Percentiles rank a stretch among this genome's conserved stretches.
Conservation (phyloP, 1,284 basidiomycete species). For the Cystobasidium sp. region DNA sequence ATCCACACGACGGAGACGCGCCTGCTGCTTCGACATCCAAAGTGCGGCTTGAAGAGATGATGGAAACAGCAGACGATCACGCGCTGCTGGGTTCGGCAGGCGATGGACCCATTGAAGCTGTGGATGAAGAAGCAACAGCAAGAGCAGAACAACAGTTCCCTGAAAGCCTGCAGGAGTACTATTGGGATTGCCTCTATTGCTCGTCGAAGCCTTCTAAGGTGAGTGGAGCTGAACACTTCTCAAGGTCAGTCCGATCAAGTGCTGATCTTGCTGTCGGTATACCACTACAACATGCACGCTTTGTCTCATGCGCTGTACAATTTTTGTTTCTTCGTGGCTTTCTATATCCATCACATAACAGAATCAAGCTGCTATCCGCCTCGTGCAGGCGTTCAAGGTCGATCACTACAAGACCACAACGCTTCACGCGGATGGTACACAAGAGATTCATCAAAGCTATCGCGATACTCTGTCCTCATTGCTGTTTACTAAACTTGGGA, state of each 20-base stretch:
- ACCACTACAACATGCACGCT: not conserved
- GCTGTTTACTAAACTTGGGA: not conserved
- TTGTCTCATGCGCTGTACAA: not conserved
- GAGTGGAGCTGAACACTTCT: not conserved
- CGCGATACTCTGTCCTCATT: conserved; percentile 5
- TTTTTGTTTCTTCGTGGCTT: not conserved
- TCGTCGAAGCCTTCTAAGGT: not conserved
- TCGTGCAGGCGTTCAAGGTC: not conserved
- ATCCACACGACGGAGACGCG: not conserved
- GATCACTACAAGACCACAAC: conserved; percentile 6
- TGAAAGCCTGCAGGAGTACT: conserved; percentile 6
- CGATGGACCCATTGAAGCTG: not conserved
- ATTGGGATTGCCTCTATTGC: conserved; percentile 28
- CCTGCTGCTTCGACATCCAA: conserved; percentile 11
- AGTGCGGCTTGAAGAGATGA: not conserved
- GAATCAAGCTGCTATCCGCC: conserved; percentile 3
- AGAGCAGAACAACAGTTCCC: not conserved
- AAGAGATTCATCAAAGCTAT: conserved; percentile 2
- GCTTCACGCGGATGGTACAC: not conserved
- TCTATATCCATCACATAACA: not conserved
- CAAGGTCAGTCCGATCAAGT: not conserved
- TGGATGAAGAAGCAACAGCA: not conserved
- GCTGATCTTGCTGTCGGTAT: not conserved
- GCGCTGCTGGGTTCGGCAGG: not conserved
- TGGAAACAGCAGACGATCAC: not conserved